Percentiles rank a stretch among this genome's conserved stretches.
These are phyloP conservation scores for Chimonanthus salicifolius DNA, from an alignment of 164 flowering plant species.

Conservation along the genomic window DNA sequence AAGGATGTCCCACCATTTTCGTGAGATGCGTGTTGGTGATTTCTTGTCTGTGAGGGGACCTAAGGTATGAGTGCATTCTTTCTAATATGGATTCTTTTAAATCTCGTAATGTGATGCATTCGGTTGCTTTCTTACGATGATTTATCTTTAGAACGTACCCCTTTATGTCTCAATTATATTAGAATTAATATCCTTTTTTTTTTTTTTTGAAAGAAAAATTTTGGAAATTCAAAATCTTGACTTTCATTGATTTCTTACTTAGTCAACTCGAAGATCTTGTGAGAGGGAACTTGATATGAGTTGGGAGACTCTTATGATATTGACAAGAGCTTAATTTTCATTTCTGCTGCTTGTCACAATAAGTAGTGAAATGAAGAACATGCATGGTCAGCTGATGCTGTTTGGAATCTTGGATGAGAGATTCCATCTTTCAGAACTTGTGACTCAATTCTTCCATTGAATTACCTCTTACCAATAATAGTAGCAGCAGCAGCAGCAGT, in stretches of 20 bases:
- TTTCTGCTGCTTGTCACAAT: too few relatives aligned
- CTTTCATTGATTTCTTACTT: background rate
- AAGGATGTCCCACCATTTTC: slow-evolving; percentile 99
- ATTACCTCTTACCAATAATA: too few relatives aligned
- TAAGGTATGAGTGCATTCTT: slow-evolving; percentile 46
- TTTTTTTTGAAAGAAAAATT: too few relatives aligned
- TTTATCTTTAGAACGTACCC: background rate
- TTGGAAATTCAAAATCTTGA: too few relatives aligned
- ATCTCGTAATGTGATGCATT: background rate
- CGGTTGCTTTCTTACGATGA: background rate
- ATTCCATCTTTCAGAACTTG: too few relatives aligned
- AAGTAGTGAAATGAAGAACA: too few relatives aligned
- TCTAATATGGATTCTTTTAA: background rate
- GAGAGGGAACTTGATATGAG: too few relatives aligned
- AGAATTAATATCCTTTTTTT: too few relatives aligned
- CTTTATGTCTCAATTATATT: background rate
- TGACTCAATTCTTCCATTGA: too few relatives aligned
- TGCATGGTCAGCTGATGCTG: background rate
- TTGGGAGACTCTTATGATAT: too few relatives aligned
- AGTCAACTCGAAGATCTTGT: background rate
- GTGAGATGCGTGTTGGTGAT: slow-evolving; percentile 95
- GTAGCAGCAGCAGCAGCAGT: too few relatives aligned
- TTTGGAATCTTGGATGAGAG: background rate
- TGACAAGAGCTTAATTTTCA: too few relatives aligned
- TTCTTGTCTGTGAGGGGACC: slow-evolving; percentile 89